phyloP scores from a whole-genome alignment of 2,329 filamentous ascomycete species.

The Aspergillus texensis region DNA sequence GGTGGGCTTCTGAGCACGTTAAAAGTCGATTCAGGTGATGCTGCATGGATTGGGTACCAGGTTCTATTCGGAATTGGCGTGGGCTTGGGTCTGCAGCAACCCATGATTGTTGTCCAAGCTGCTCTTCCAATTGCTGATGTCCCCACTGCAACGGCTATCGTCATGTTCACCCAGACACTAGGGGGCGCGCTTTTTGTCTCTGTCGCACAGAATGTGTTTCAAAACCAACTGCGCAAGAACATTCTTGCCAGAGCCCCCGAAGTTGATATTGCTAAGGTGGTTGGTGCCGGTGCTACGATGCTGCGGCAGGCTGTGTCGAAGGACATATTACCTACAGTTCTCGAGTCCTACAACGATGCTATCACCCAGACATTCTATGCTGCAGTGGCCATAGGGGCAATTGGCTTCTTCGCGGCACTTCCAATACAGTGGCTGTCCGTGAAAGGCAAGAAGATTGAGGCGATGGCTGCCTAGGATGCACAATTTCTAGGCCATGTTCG shows the following conservation, averaged over 20 bases:
- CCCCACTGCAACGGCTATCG: slow-evolving; percentile 37
- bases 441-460: slow-evolving; percentile 38
- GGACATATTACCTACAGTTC: slow-evolving; percentile 30
- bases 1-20: slow-evolving; percentile 41
- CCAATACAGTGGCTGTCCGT: slow-evolving; percentile 46
- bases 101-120: slow-evolving; percentile 40
- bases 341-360: slow-evolving; percentile 41
- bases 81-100: slow-evolving; percentile 40
- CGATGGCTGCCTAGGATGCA: slow-evolving; percentile 12
- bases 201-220: slow-evolving; percentile 43
- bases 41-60: slow-evolving; percentile 45
- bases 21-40: slow-evolving; percentile 30
- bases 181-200: slow-evolving; percentile 33
- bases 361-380: slow-evolving; percentile 44
- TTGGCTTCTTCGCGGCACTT: slow-evolving; percentile 37
- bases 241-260: slow-evolving; percentile 28
- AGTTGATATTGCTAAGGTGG: slow-evolving; percentile 29
- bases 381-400: slow-evolving; percentile 39
- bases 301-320: slow-evolving; percentile 33
- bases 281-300: slow-evolving; percentile 42
- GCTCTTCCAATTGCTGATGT: slow-evolving; percentile 35
- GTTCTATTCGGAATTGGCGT: slow-evolving; percentile 39
- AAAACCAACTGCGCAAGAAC: slow-evolving; percentile 35
- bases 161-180: slow-evolving; percentile 42
- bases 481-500: not conserved